Evolutionary conservation across 163 green algal species (phyloP).

Genomic region (Smithsoniella earleae): DNA sequence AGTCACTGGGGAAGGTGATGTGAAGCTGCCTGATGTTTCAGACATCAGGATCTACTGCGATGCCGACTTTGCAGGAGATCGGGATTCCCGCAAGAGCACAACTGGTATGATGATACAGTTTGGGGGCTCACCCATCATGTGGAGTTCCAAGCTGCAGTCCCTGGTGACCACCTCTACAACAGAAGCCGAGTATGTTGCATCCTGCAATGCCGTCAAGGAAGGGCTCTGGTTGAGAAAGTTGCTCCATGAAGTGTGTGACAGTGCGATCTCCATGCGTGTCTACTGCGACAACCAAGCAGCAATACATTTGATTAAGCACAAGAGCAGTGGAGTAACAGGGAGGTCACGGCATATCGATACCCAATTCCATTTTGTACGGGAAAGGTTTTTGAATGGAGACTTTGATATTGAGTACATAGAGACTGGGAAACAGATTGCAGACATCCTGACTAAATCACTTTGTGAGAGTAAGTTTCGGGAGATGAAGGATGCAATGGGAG

Average conservation of each 20-base stretch:
- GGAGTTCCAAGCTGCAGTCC: conserved; percentile 39
- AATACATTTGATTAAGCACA: conserved; percentile 35
- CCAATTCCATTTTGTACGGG: not conserved
- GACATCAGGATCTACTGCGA: conserved; percentile 38
- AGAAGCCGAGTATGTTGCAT: conserved; percentile 51
- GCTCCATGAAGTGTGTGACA: conserved; percentile 32
- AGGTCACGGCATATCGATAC: not conserved
- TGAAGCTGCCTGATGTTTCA: not conserved
- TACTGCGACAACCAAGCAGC: conserved; percentile 34
- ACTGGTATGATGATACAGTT: conserved; percentile 38
- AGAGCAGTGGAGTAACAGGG: not conserved
- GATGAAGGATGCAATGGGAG: too few relatives aligned
- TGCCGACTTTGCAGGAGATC: conserved; percentile 37
- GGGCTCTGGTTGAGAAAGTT: conserved; percentile 41
- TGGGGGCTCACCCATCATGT: conserved; percentile 36
- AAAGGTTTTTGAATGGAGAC: not conserved
- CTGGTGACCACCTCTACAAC: conserved; percentile 42
- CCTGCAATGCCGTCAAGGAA: conserved; percentile 36
- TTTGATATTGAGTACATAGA: not conserved
- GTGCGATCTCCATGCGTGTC: not conserved
- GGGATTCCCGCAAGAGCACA: conserved; percentile 35
- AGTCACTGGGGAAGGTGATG: too few relatives aligned
- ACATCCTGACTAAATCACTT: conserved; percentile 1
- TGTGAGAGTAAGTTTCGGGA: too few relatives aligned
- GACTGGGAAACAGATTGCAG: not conserved